Conservation (phyloP, 306 rosid species). For the Trifolium pratense region DNA sequence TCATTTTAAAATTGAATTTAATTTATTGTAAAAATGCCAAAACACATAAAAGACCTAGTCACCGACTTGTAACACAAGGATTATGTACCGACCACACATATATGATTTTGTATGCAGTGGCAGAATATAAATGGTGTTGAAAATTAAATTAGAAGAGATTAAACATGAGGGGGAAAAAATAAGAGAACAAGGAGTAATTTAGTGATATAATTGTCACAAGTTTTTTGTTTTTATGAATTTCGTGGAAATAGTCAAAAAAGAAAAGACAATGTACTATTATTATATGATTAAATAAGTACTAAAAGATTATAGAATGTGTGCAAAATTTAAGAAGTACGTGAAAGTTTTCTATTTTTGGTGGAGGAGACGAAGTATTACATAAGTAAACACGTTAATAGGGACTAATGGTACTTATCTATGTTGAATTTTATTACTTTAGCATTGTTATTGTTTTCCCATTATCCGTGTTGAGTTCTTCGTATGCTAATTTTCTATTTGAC, state of each 20-base stretch:
- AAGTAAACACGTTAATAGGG: background rate
- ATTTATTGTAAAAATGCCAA: conserved; percentile 20
- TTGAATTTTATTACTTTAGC: background rate
- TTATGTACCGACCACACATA: conserved; percentile 41
- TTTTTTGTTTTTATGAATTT: too few species aligned
- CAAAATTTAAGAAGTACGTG: background rate
- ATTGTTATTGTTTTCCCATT: too few species aligned
- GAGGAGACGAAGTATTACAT: background rate
- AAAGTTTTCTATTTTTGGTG: background rate
- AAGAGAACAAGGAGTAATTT: background rate
- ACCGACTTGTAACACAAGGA: conserved; percentile 52
- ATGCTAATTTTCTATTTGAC: background rate
- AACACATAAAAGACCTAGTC: conserved; percentile 44
- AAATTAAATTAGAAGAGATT: background rate
- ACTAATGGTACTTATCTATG: background rate
- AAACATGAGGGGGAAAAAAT: background rate
- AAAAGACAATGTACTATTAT: background rate
- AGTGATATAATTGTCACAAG: background rate
- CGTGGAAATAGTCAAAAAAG: background rate
- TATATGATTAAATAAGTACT: background rate
- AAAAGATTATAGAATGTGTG: background rate
- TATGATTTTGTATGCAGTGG: conserved; percentile 27
- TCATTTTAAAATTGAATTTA: background rate
- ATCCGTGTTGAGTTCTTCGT: background rate
- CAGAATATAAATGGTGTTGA: background rate